Percentiles rank a stretch among this genome's conserved stretches.
Conservation (phyloP, 75 land plant genomes). For the Picea sitchensis region DNA sequence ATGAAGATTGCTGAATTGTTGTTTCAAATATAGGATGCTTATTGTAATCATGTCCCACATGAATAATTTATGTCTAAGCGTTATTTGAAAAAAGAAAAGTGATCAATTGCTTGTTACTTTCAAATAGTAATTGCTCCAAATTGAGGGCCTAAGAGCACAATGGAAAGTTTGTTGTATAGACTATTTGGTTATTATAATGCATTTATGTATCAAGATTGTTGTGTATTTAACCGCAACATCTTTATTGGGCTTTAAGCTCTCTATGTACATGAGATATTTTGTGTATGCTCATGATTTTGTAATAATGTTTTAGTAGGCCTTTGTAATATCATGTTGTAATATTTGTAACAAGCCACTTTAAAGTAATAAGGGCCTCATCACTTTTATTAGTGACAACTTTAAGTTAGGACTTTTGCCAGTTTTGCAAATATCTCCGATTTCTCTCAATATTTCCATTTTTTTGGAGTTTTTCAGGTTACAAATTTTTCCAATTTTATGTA, state of each 20-base stretch:
- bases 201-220: not conserved
- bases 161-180: not conserved
- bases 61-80: not conserved
- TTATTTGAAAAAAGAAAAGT: not conserved
- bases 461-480: too few relatives aligned
- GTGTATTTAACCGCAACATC: too few relatives aligned
- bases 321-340: too few relatives aligned
- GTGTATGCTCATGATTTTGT: too few relatives aligned
- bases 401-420: not conserved
- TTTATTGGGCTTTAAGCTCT: too few relatives aligned
- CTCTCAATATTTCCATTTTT: too few relatives aligned
- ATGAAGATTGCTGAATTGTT: not conserved
- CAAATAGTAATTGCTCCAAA: not conserved
- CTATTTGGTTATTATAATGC: not conserved
- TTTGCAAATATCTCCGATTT: not conserved
- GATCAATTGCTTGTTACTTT: not conserved
- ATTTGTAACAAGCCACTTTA: too few relatives aligned
- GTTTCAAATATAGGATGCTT: not conserved
- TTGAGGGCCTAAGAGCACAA: not conserved
- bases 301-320: too few relatives aligned
- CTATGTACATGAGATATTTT: too few relatives aligned
- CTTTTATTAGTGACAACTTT: not conserved
- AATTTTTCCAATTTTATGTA: too few relatives aligned
- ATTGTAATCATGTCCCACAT: not conserved
- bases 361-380: not conserved